phyloP scores from a whole-genome alignment of 2,329 filamentous ascomycete genomes.

The Cytospora chrysosperma region DNA sequence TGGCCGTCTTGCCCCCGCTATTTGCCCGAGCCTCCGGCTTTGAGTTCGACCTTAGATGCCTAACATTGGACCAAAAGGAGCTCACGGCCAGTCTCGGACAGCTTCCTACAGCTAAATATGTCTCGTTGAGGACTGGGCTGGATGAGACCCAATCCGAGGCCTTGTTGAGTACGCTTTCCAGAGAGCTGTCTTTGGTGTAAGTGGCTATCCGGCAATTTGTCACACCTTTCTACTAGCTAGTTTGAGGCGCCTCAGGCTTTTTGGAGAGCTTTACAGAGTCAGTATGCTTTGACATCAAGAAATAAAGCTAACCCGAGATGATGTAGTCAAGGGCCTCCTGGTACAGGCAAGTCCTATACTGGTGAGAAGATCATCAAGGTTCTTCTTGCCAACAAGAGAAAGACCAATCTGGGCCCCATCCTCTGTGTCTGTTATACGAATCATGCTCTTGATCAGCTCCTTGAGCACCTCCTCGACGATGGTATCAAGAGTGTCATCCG shows the following conservation, averaged over 20 bases:
- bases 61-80: slow-evolving; percentile 29
- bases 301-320: neutral
- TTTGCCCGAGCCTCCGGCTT: slow-evolving; percentile 53
- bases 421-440: slow-evolving; percentile 53
- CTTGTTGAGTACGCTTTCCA: slow-evolving; percentile 51
- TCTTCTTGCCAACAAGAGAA: slow-evolving; percentile 44
- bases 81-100: slow-evolving; percentile 26
- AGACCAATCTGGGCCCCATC: slow-evolving; percentile 47
- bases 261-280: neutral
- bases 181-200: slow-evolving; percentile 55
- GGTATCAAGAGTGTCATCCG: slow-evolving; percentile 55
- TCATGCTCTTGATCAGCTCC: slow-evolving; percentile 54
- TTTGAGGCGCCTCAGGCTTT: neutral
- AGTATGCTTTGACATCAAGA: neutral
- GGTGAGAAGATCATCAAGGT: slow-evolving; percentile 59
- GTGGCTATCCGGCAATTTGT: too few species aligned
- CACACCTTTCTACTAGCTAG: too few species aligned
- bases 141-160: slow-evolving; percentile 53
- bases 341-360: slow-evolving; percentile 66
- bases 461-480: slow-evolving; percentile 57
- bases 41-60: slow-evolving; percentile 43
- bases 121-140: slow-evolving; percentile 43
- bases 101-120: slow-evolving; percentile 19
- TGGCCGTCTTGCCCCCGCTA: slow-evolving; percentile 43
- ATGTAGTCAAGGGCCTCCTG: slow-evolving; percentile 62